phyloP scores from a whole-genome alignment of 2,329 filamentous ascomycete species.

The Sporothrix brunneoviolacea region DNA sequence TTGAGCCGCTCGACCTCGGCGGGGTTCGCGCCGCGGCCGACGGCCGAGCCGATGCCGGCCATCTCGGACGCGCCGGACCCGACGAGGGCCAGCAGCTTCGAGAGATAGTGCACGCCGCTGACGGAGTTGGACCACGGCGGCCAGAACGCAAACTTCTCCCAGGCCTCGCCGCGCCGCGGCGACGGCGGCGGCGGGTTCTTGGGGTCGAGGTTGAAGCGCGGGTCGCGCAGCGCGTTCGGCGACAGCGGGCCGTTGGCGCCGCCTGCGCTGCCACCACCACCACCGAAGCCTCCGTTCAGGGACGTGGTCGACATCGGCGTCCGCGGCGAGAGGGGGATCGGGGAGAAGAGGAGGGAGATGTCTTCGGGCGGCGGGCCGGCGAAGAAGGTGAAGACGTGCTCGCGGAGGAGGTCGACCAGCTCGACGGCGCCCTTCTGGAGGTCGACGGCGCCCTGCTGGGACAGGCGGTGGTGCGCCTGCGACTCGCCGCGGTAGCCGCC shows the following conservation, averaged over 20 bases:
- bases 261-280: not conserved
- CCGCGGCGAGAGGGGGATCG: slow-evolving; percentile 61
- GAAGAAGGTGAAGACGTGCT: slow-evolving; percentile 76
- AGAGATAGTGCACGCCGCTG: slow-evolving; percentile 84
- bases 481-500: slow-evolving; percentile 77
- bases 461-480: slow-evolving; percentile 71
- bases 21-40: slow-evolving; percentile 47
- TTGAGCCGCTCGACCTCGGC: slow-evolving; percentile 66
- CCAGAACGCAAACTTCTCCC: slow-evolving; percentile 96
- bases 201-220: slow-evolving; percentile 72
- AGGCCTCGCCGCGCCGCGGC: slow-evolving; percentile 72
- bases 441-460: slow-evolving; percentile 60
- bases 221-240: slow-evolving; percentile 56
- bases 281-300: not conserved
- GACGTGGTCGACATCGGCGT: slow-evolving; percentile 53
- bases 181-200: slow-evolving; percentile 70
- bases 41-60: slow-evolving; percentile 57
- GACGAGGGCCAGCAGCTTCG: slow-evolving; percentile 72
- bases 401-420: slow-evolving; percentile 73
- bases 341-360: slow-evolving; percentile 79
- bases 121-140: slow-evolving; percentile 87
- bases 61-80: slow-evolving; percentile 85
- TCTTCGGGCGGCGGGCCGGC: slow-evolving; percentile 84
- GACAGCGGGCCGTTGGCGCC: slow-evolving; percentile 33
- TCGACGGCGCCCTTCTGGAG: slow-evolving; percentile 74